Percentiles rank a stretch among this genome's conserved stretches.
Evolutionary conservation across 1,284 basidiomycete species (phyloP).

Genomic region (Trametes versicolor): DNA sequence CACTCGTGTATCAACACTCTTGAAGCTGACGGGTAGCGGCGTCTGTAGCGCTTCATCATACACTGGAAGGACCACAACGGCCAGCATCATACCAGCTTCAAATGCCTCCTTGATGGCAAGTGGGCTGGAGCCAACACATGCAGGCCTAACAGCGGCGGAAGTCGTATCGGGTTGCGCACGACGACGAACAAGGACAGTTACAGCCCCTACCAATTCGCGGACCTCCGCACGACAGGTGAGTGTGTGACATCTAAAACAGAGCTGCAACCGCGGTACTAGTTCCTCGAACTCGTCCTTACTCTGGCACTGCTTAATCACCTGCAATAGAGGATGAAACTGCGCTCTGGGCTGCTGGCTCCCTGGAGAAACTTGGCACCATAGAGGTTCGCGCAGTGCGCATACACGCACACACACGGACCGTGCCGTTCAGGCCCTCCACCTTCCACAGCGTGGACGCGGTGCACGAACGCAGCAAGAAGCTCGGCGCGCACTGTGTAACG

Average conservation of each 20-base stretch:
- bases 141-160: background rate
- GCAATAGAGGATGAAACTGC: constrained; percentile 22
- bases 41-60: constrained; percentile 7
- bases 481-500: constrained; percentile 20
- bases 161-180: constrained; percentile 1
- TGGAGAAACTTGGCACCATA: constrained; percentile 28
- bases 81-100: background rate
- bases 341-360: background rate
- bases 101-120: background rate
- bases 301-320: background rate
- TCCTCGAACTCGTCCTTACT: background rate
- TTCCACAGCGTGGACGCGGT: constrained; percentile 26
- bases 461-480: constrained; percentile 41
- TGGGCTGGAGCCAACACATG: background rate
- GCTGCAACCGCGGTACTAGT: too few relatives aligned
- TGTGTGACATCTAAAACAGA: background rate
- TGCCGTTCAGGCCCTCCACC: constrained; percentile 1
- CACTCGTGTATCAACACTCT: too few relatives aligned
- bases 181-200: background rate
- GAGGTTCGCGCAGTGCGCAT: constrained; percentile 24
- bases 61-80: constrained; percentile 16
- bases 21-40: background rate
- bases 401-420: background rate
- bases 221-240: constrained; percentile 27
- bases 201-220: constrained; percentile 7